phyloP scores from a whole-genome alignment of 2,329 filamentous ascomycete genomes.

The Fusarium odoratissimum region DNA sequence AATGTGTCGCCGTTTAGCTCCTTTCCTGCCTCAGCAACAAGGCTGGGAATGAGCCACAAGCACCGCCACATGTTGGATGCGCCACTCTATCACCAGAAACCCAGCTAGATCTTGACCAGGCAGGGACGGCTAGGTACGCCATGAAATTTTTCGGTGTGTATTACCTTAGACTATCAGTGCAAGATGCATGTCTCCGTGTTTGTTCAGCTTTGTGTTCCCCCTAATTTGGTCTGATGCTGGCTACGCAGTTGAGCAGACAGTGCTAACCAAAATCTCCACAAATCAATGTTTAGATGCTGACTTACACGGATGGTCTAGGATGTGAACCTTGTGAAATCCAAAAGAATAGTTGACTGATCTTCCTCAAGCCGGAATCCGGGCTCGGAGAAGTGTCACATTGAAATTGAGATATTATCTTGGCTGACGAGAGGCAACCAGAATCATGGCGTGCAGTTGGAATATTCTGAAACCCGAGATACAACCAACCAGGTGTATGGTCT shows the following conservation, averaged over 20 bases:
- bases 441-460: constrained; percentile 1
- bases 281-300: neutral
- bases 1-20: constrained; percentile 35
- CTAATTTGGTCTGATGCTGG: neutral
- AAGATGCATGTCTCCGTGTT: neutral
- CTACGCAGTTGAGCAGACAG: neutral
- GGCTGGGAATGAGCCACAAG: constrained; percentile 37
- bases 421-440: constrained; percentile 14
- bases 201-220: neutral
- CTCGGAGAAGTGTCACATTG: neutral
- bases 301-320: constrained; percentile 1
- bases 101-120: neutral
- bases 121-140: neutral
- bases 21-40: constrained; percentile 46
- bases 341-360: neutral
- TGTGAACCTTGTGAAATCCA: neutral
- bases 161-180: neutral
- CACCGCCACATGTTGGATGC: constrained; percentile 16
- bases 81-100: constrained; percentile 5
- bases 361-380: neutral
- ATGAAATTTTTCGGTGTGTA: neutral
- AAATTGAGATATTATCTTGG: neutral
- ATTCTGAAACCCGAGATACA: constrained; percentile 19
- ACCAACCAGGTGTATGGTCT: neutral
- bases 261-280: neutral